Percentiles rank a stretch among this genome's conserved stretches.
Evolutionary conservation across 257 asterid genomes (phyloP).

Genomic region (Misopates orontium): DNA sequence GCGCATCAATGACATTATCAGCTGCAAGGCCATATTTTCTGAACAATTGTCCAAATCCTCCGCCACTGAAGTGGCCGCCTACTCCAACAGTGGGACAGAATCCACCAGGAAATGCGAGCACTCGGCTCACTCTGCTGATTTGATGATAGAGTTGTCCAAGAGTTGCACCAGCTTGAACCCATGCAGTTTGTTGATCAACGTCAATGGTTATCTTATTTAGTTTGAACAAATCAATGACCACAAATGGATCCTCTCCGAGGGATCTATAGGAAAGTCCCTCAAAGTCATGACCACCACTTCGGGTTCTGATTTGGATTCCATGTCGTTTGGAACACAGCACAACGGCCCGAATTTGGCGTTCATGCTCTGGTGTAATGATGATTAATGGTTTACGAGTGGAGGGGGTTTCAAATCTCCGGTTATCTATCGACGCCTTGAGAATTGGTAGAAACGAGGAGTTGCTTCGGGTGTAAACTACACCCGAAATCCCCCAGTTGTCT

Average conservation of each 20-base stretch:
- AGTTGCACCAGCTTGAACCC: neutral
- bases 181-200: neutral
- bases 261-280: neutral
- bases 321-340: neutral
- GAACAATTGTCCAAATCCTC: neutral
- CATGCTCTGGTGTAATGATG: no score
- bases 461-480: no score
- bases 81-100: neutral
- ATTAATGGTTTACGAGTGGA: no score
- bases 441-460: no score
- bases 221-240: neutral
- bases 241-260: neutral
- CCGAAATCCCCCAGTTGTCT: no score
- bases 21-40: slow-evolving; percentile 1
- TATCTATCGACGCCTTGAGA: no score
- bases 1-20: neutral
- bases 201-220: neutral
- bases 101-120: neutral
- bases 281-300: neutral
- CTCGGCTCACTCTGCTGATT: neutral
- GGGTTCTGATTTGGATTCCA: neutral
- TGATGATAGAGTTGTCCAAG: neutral
- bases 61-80: slow-evolving; percentile 2
- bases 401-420: no score
- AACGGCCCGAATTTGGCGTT: neutral